phyloP scores from a whole-genome alignment of 1,139 yeast genomes.

The Blastobotrys raffinosifermentans region DNA sequence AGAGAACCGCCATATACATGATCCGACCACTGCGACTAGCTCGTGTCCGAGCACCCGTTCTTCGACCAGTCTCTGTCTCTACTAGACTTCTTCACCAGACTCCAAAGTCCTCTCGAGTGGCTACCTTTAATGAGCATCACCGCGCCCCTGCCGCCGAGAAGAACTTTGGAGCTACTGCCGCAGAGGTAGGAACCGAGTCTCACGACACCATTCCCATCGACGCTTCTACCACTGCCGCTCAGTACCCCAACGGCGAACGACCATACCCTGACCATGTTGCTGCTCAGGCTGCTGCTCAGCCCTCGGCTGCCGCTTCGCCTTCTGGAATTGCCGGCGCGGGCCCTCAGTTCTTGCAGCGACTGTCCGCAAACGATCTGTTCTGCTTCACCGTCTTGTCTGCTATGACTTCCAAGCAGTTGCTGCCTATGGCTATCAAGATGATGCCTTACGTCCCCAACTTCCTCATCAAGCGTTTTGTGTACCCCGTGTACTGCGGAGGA shows the following conservation, averaged over 20 bases:
- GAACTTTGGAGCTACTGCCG: slow-evolving; percentile 2
- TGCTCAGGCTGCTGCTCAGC: background rate
- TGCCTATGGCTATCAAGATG: slow-evolving; percentile 29
- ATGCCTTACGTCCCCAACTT: slow-evolving; percentile 54
- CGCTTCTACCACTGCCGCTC: background rate
- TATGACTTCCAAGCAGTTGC: slow-evolving; percentile 31
- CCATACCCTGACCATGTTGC: background rate
- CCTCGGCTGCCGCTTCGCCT: slow-evolving; percentile 5
- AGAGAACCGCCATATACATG: background rate
- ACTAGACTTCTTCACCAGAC: slow-evolving; percentile 1
- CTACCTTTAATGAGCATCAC: background rate
- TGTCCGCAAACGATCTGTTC: slow-evolving; percentile 21
- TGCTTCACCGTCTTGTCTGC: slow-evolving; percentile 30
- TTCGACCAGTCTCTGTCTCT: background rate
- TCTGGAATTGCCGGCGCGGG: slow-evolving; percentile 12
- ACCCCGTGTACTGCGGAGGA: slow-evolving; percentile 88
- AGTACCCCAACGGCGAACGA: background rate
- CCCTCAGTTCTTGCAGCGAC: slow-evolving; percentile 20
- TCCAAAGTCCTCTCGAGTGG: slow-evolving; percentile 3
- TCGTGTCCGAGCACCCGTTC: slow-evolving; percentile 3
- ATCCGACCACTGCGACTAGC: slow-evolving; percentile 1
- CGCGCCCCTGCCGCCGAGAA: slow-evolving; percentile 5
- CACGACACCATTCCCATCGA: slow-evolving; percentile 1
- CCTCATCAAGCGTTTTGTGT: slow-evolving; percentile 65
- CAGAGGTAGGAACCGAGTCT: background rate